Conservation (phyloP, 805 yeast species). For the Tetrapisispora phaffii region DNA sequence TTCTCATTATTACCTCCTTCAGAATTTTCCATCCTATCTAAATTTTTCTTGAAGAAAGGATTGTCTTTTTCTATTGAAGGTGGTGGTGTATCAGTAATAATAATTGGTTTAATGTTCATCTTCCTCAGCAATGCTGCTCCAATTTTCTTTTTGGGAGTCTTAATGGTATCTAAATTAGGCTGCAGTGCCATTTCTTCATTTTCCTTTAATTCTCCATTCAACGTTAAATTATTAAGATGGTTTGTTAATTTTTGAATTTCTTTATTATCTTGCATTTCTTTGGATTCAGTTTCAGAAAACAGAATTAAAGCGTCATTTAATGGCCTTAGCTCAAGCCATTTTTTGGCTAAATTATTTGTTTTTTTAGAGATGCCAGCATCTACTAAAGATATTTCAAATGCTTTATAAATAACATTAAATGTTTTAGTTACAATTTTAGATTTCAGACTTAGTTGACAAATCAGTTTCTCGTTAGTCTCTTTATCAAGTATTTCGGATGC, state of each 20-base stretch:
- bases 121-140: slow-evolving; percentile 35
- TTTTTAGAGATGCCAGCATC: slow-evolving; percentile 29
- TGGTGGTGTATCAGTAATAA: slow-evolving; percentile 28
- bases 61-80: slow-evolving; percentile 13
- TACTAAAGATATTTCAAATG: slow-evolving; percentile 35
- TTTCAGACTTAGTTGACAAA: slow-evolving; percentile 29
- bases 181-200: neutral
- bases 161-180: neutral
- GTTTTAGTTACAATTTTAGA: slow-evolving; percentile 34
- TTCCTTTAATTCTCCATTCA: neutral
- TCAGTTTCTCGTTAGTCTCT: slow-evolving; percentile 16
- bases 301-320: neutral
- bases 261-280: neutral
- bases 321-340: slow-evolving; percentile 26
- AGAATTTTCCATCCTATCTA: neutral
- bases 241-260: slow-evolving; percentile 2
- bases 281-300: neutral
- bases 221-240: neutral
- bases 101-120: slow-evolving; percentile 33
- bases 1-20: neutral
- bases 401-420: slow-evolving; percentile 31
- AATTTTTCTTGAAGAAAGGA: slow-evolving; percentile 6
- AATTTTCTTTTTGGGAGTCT: slow-evolving; percentile 14
- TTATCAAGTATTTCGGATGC: slow-evolving; percentile 3
- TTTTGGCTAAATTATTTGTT: slow-evolving; percentile 30